Evolutionary conservation across 495 filamentous ascomycete species (phyloP).

Genomic region (Articulospora tetracladia): DNA sequence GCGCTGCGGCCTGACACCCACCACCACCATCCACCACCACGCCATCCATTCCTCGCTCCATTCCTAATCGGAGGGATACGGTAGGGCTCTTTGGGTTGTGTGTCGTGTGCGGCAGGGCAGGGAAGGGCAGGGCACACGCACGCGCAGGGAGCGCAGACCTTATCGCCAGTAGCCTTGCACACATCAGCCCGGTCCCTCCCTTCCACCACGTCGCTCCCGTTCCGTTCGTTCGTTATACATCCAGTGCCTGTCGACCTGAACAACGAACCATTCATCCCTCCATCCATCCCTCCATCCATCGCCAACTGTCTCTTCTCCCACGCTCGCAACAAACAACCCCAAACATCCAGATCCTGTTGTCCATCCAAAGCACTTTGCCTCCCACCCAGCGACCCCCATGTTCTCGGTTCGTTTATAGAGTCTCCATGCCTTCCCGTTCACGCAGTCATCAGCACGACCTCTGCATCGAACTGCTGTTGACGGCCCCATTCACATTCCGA

Average conservation of each 20-base stretch:
- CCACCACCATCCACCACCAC: neutral
- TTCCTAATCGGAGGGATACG: too few relatives aligned
- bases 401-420: neutral
- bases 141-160: too few relatives aligned
- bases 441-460: constrained; percentile 25
- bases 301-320: neutral
- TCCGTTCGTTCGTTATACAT: too few relatives aligned
- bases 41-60: neutral
- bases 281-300: neutral
- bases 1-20: neutral
- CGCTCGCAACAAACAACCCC: neutral
- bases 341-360: neutral
- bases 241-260: too few relatives aligned
- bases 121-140: too few relatives aligned
- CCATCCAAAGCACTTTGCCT: neutral
- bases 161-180: too few relatives aligned
- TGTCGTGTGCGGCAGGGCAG: too few relatives aligned
- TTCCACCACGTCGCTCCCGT: too few relatives aligned
- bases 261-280: neutral
- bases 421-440: constrained; percentile 22
- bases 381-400: neutral
- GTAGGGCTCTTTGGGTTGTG: too few relatives aligned
- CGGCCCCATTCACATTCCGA: constrained; percentile 18
- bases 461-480: constrained; percentile 26
- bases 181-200: too few relatives aligned